These are phyloP conservation scores for Apiotrichum laibachii DNA, from an alignment of 1,284 basidiomycete genomes.

Conservation along the genomic window DNA sequence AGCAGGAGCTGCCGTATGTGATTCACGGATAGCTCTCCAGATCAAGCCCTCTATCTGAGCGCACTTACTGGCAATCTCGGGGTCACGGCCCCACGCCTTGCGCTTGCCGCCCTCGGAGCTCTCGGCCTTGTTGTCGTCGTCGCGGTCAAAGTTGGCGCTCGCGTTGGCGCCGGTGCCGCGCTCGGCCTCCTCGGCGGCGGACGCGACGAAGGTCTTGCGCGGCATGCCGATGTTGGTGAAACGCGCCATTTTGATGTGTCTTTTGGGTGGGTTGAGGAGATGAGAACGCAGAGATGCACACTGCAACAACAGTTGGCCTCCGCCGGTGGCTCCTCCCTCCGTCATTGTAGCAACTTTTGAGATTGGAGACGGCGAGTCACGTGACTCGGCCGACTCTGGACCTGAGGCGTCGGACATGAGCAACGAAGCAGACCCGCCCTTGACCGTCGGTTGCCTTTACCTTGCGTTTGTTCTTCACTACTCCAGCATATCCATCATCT, in stretches of 20 bases:
- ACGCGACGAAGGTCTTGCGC: constrained; percentile 46
- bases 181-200: constrained; percentile 45
- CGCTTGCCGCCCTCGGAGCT: constrained; percentile 16
- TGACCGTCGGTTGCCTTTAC: too few species aligned
- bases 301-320: neutral
- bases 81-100: constrained; percentile 42
- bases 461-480: neutral
- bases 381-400: neutral
- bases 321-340: neutral
- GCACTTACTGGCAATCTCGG: constrained; percentile 45
- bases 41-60: too few species aligned
- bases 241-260: constrained; percentile 42
- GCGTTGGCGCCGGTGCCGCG: neutral
- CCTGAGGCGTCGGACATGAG: too few species aligned
- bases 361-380: neutral
- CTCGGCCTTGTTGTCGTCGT: too few species aligned
- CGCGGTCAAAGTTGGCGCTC: too few species aligned
- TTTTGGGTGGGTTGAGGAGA: neutral
- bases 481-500: neutral
- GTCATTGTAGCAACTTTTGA: neutral
- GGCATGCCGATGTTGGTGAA: constrained; percentile 52
- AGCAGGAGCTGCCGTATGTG: too few species aligned
- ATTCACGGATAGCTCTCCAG: too few species aligned
- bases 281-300: neutral
- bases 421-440: too few species aligned